These are phyloP conservation scores for Lithocarpus polystachyus DNA, from an alignment of 306 rosid genomes.

Conservation along the genomic window DNA sequence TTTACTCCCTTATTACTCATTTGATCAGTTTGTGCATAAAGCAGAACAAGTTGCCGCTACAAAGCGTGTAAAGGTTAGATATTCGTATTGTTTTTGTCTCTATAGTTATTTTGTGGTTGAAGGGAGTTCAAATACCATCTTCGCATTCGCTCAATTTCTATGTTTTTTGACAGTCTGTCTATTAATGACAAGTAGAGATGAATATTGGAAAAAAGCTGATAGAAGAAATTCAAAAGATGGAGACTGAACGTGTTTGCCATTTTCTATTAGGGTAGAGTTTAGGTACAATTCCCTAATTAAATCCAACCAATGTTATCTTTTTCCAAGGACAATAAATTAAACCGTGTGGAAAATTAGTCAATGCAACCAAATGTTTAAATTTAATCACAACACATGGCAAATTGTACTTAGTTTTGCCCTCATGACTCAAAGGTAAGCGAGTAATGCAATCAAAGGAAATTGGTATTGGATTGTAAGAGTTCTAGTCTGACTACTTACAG, in stretches of 20 bases:
- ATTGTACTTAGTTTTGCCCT: too few relatives aligned
- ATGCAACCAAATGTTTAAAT: too few relatives aligned
- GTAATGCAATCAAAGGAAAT: not conserved
- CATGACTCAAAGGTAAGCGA: not conserved
- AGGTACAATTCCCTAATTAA: too few relatives aligned
- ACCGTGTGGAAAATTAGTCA: too few relatives aligned
- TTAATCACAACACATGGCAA: too few relatives aligned
- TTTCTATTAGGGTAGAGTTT: not conserved
- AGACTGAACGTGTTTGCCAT: not conserved
- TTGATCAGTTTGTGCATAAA: conserved; percentile 70
- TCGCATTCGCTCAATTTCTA: not conserved
- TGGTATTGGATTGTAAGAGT: not conserved
- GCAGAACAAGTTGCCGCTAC: conserved; percentile 84
- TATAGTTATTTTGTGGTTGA: not conserved
- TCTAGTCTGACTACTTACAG: not conserved
- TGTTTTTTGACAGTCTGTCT: not conserved
- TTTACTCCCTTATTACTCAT: conserved; percentile 75
- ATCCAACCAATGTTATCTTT: too few relatives aligned
- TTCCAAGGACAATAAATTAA: too few relatives aligned
- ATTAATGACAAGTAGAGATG: not conserved
- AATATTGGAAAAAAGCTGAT: not conserved
- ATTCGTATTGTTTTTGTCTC: not conserved
- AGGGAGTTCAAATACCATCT: not conserved
- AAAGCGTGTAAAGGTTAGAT: conserved; percentile 67
- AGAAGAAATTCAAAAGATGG: not conserved